Evolutionary conservation across 2,329 filamentous ascomycete species (phyloP).

Genomic region (Aspergillus fumigatus): DNA sequence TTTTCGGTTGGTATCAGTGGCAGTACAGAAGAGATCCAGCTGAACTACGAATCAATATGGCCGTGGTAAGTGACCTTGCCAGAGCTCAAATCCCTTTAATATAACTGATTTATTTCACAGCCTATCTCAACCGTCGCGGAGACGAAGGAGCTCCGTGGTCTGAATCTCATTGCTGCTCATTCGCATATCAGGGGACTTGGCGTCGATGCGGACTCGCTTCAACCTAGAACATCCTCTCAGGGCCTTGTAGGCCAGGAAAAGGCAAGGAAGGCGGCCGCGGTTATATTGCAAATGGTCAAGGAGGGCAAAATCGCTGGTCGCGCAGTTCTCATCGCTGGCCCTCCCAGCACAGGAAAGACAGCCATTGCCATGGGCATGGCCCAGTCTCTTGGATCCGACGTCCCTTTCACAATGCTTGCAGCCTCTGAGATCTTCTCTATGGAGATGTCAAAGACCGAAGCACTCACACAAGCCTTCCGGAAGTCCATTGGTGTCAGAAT

Average conservation of each 20-base stretch:
- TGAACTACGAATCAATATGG: conserved; percentile 24
- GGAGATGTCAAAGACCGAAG: conserved; percentile 99
- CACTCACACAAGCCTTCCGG: conserved; percentile 95
- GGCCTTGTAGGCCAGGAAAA: conserved; percentile 95
- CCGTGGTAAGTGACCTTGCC: conserved; percentile 28
- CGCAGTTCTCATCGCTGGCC: conserved; percentile 89
- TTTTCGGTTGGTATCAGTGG: neutral
- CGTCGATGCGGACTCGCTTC: conserved; percentile 85
- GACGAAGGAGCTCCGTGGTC: conserved; percentile 88
- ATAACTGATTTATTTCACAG: conserved; percentile 32
- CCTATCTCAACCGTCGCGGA: conserved; percentile 82
- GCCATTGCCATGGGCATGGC: conserved; percentile 99
- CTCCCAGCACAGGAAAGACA: conserved; percentile 95
- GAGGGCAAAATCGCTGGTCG: conserved; percentile 97
- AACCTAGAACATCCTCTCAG: conserved; percentile 79
- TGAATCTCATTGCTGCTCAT: conserved; percentile 97
- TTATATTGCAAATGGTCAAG: conserved; percentile 98
- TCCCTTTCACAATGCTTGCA: conserved; percentile 93
- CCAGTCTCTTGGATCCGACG: conserved; percentile 87
- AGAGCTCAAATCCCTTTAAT: neutral
- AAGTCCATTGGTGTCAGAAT: conserved; percentile 98
- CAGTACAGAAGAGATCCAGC: conserved; percentile 5
- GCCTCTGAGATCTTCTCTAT: conserved; percentile 97
- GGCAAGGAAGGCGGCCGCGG: conserved; percentile 90
- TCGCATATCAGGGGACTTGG: conserved; percentile 96